Percentiles rank a stretch among this genome's conserved stretches.
These are phyloP conservation scores for Hordeum marinum DNA, from an alignment of 176 grass and related monocot species.

Conservation along the genomic window DNA sequence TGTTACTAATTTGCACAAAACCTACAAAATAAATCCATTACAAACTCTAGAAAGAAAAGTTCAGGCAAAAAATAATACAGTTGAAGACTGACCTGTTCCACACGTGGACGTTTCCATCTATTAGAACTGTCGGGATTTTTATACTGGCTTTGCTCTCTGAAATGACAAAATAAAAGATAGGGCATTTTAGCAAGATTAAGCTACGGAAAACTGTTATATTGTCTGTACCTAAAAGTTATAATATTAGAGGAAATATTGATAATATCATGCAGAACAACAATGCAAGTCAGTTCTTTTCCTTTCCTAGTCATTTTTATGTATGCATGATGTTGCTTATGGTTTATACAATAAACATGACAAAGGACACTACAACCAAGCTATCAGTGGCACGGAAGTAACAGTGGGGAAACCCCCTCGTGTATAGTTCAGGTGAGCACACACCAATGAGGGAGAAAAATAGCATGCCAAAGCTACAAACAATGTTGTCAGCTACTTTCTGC, in stretches of 20 bases:
- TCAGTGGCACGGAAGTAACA: background rate
- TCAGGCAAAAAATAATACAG: background rate
- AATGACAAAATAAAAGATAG: conserved; percentile 6
- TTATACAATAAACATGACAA: background rate
- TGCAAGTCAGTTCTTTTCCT: background rate
- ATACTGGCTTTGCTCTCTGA: conserved; percentile 75
- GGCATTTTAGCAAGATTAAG: background rate
- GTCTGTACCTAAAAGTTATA: background rate
- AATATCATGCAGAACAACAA: background rate
- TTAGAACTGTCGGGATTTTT: conserved; percentile 54
- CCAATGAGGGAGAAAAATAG: conserved; percentile 2
- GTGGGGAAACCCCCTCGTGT: background rate
- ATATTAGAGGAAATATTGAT: background rate
- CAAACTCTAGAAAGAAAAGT: background rate
- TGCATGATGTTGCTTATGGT: background rate
- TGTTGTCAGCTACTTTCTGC: background rate
- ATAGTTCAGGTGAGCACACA: background rate
- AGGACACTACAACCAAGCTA: background rate
- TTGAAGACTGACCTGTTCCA: conserved; percentile 61
- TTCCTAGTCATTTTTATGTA: background rate
- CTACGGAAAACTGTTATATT: background rate
- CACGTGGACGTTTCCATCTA: conserved; percentile 54
- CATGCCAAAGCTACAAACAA: background rate
- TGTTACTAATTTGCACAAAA: conserved; percentile 65
- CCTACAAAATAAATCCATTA: conserved; percentile 36